Conservation (phyloP, 805 yeast genomes). For the Candida ponderosae region DNA sequence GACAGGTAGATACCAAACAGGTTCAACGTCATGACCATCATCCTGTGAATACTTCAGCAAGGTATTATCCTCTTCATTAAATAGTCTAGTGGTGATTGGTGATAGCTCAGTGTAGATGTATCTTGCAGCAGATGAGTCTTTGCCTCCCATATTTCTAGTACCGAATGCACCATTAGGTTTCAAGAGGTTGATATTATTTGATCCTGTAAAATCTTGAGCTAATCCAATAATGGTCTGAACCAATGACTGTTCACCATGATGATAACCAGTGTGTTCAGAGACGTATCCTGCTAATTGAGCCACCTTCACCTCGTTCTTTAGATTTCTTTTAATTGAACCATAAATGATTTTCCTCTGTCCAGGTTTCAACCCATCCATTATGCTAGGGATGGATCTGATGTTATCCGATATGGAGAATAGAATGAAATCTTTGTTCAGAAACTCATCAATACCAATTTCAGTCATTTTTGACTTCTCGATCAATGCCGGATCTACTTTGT, state of each 20-base stretch:
- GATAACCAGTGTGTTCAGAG: conserved; percentile 84
- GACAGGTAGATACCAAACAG: conserved; percentile 92
- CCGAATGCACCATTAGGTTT: conserved; percentile 95
- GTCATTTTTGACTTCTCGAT: too few relatives aligned
- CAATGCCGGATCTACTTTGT: conserved; percentile 82
- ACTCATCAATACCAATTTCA: conserved; percentile 84
- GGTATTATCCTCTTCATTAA: conserved; percentile 74
- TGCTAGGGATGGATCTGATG: conserved; percentile 88
- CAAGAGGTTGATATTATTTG: conserved; percentile 78
- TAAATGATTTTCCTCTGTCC: conserved; percentile 91
- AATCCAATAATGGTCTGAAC: conserved; percentile 86
- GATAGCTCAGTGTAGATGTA: conserved; percentile 85
- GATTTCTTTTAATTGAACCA: conserved; percentile 79
- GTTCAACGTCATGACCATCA: conserved; percentile 91
- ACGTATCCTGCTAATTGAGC: conserved; percentile 88
- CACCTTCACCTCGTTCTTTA: conserved; percentile 75
- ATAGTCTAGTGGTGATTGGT: conserved; percentile 66
- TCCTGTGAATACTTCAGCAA: conserved; percentile 76
- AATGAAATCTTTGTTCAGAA: conserved; percentile 91
- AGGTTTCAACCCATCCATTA: conserved; percentile 92
- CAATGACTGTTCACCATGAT: conserved; percentile 89
- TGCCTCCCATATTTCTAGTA: conserved; percentile 94
- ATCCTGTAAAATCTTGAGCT: conserved; percentile 92
- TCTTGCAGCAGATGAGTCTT: conserved; percentile 96
- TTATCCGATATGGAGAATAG: conserved; percentile 97